Evolutionary conservation across 1,284 basidiomycete species (phyloP), one percentile per base, ranked within the genome.

Genomic region (Pyrrhoderma lamaoense): DNA sequence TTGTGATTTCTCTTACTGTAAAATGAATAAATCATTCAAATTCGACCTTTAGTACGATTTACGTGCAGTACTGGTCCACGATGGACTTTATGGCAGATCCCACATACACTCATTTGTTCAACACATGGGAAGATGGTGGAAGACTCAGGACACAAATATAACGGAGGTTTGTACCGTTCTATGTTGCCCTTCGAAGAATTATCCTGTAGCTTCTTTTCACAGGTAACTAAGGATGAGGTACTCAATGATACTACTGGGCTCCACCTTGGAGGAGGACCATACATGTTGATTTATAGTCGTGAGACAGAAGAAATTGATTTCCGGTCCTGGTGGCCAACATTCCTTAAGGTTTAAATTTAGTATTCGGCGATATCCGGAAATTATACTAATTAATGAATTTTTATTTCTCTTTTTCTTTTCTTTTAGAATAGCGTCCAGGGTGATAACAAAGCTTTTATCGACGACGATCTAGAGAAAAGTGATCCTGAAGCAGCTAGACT

Each of bases 61-160:
- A 21, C 81, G 84, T 3, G 80, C 75, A 8, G 85, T 89, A 1
- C 70, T 89, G 16, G 71, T 86, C 38, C 82, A 89, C 58, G 85
- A 84, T 11, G 87, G 86, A 9, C 65, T 87, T 13, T 80, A 78
- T 39, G 87, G 86, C 4, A 72, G 85, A 36, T 82, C 75, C 50
- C 82, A 87, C 58, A 66, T 87, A 2, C 87, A 88, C 61, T 84
- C 82, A 3, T 89, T 89, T 59, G 77, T 87, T 11, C 76, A 80
- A 53, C 76, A 83, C 52, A 66, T 67, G 52, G 77, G 72, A 9
- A 68, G 64, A 13, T 89, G 87, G 87, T 89, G 85, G 85, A 89
- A 86, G 65, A 82, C 78, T 1, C 70, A 82, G n/a, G 86, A 89
- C 59, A 74, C 76, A 51, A 66, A 67, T n/a, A 80, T 86, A 1